These are phyloP conservation scores for Curvularia sp. DNA, from an alignment of 2,329 filamentous ascomycete species.

Conservation along the genomic window DNA sequence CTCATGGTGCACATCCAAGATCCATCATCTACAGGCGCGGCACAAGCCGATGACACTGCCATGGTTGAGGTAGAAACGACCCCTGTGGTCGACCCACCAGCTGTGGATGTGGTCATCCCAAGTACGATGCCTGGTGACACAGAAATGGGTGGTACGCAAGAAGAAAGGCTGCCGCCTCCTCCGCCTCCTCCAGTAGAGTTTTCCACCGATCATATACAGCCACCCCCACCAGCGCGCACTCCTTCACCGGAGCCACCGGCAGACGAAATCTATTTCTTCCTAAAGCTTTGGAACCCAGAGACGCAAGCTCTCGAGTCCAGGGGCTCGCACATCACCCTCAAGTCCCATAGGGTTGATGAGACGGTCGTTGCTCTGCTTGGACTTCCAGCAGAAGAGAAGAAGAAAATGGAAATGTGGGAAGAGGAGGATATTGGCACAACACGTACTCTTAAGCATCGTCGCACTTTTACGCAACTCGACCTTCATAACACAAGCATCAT, in stretches of 20 bases:
- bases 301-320: conserved; percentile 43
- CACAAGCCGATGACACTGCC: conserved; percentile 26
- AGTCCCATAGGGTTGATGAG: conserved; percentile 45
- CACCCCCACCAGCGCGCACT: conserved; percentile 29
- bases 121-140: conserved; percentile 36
- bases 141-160: conserved; percentile 49
- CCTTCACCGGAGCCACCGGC: conserved; percentile 35
- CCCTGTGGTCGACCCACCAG: conserved; percentile 27
- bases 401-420: conserved; percentile 60
- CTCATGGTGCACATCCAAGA: conserved; percentile 13
- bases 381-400: conserved; percentile 42
- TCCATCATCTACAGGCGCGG: neutral
- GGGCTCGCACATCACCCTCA: conserved; percentile 44
- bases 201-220: conserved; percentile 24
- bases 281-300: conserved; percentile 52
- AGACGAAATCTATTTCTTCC: conserved; percentile 52
- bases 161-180: conserved; percentile 35
- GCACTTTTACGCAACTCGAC: conserved; percentile 45
- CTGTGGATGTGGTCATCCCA: conserved; percentile 33
- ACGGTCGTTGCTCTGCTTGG: conserved; percentile 42
- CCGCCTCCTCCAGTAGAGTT: conserved; percentile 30
- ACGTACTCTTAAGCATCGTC: conserved; percentile 39
- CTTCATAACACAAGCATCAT: conserved; percentile 46
- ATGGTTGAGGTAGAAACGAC: conserved; percentile 36
- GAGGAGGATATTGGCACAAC: conserved; percentile 49